A percentile compares a stretch with the other conserved stretches of the same genome.
Conservation (phyloP, 2,329 filamentous ascomycete species). For the Coniosporium tulheliwenetii region DNA sequence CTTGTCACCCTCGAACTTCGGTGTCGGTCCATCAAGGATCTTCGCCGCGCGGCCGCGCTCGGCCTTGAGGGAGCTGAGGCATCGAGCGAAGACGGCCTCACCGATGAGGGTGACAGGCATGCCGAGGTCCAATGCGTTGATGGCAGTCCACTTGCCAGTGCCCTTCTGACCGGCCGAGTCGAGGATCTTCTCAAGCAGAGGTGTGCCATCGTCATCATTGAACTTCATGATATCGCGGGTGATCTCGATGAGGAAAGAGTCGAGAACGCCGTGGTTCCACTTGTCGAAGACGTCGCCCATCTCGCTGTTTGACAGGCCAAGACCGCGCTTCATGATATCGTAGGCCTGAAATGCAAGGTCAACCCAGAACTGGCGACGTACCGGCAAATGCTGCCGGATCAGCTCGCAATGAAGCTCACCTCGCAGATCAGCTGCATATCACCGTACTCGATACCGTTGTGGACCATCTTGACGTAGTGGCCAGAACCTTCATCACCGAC, state of each 20-base stretch:
- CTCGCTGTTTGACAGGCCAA: conserved; percentile 79
- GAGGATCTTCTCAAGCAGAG: conserved; percentile 96
- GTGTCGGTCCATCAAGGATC: conserved; percentile 63
- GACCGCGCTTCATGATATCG: conserved; percentile 98
- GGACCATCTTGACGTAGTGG: conserved; percentile 99
- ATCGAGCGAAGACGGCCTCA: conserved; percentile 89
- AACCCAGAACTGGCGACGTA: no score
- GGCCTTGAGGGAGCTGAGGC: conserved; percentile 83
- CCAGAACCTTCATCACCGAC: conserved; percentile 98
- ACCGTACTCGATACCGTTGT: conserved; percentile 99
- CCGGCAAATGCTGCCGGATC: no score
- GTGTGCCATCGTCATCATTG: conserved; percentile 83
- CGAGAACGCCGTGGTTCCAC: conserved; percentile 98
- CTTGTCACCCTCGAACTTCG: conserved; percentile 78
- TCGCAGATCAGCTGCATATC: conserved; percentile 99
- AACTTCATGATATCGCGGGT: conserved; percentile 97
- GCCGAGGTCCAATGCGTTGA: conserved; percentile 95
- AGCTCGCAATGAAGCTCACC: conserved; percentile 37
- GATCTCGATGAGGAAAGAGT: conserved; percentile 99
- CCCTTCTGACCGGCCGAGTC: conserved; percentile 98
- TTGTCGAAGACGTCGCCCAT: conserved; percentile 87
- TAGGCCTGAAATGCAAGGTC: conserved; percentile 52
- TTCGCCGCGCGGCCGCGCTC: conserved; percentile 74
- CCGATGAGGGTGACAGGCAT: conserved; percentile 98
- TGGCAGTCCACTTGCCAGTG: conserved; percentile 99